Evolutionary conservation across 2,329 filamentous ascomycete species (phyloP).

Genomic region (Monilinia polystroma): DNA sequence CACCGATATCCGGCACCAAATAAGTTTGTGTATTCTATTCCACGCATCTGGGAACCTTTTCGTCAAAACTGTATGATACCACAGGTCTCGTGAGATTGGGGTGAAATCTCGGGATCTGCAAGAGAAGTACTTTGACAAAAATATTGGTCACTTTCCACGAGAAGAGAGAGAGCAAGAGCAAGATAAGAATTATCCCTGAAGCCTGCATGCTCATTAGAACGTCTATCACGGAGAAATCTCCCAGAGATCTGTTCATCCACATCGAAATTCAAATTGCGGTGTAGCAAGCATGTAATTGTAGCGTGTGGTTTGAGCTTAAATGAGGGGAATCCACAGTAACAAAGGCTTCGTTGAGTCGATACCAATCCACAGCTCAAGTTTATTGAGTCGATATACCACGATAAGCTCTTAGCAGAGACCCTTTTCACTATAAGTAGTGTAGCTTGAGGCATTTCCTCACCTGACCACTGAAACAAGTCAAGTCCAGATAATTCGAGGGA

Average conservation of each 20-base stretch:
- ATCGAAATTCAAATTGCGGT: neutral
- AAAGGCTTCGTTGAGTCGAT: neutral
- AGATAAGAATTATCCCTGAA: neutral
- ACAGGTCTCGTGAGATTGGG: neutral
- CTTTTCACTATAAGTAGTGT: neutral
- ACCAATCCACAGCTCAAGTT: neutral
- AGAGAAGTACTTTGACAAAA: neutral
- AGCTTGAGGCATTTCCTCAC: neutral
- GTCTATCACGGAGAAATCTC: neutral
- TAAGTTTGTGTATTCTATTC: neutral
- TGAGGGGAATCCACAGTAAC: neutral
- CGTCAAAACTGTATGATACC: neutral
- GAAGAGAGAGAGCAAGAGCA: neutral
- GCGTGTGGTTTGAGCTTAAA: neutral
- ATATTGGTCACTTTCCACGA: neutral
- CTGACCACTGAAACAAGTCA: neutral
- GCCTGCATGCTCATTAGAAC: neutral
- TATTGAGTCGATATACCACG: neutral
- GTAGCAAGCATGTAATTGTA: neutral
- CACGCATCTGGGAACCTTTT: neutral
- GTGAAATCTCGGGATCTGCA: neutral
- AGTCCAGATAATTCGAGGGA: neutral
- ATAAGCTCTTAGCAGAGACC: neutral
- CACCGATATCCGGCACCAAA: slow-evolving; percentile 1
- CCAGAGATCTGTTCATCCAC: neutral